Base-by-base conservation (phyloP, 1,284 basidiomycete species). In the Salmacisia buchloeana region DNA sequence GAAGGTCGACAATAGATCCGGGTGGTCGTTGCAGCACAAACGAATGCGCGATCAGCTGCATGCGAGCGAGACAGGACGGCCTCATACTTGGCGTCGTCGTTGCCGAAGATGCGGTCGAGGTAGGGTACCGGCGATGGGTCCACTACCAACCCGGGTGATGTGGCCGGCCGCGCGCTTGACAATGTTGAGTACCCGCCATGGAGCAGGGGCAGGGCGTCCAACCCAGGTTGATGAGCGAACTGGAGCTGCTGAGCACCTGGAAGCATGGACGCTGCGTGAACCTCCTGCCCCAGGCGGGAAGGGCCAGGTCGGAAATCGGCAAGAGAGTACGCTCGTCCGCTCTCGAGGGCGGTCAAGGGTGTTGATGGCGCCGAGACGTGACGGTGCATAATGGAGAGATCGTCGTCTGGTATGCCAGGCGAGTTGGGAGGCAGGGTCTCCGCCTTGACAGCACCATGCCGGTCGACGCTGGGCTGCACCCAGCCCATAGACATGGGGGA, bases 1-100 rank as follows among this genome's bases (percentile, higher is more conserved):
- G 63, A 64, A 6, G 62, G 65, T 18, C 59, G 63, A 58, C 65
- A 67, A 46, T 61, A 64, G 34, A 64, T 67, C n/a, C 58, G 45
- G 12, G 65, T 64, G 3, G 62, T 61, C 23, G 35, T 39, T 3
- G 62, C 49, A 10, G 43, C 65, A 61, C 63, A 67, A 2, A 67
- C 39, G 27, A 63, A 66, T 21, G 45, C 39, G 27, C 54, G 56
- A 38, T 65, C 56, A 21, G 56, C 56, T n/a, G 56, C 56, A 35
- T 39, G 56, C 15, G 56, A 36, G 18, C 56, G 33, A 25, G 56
- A 31, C 36, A 39, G 33, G 35, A 58, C 56, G 23, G 56, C 56
- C 35, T 58, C 56, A 31, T 54, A 54, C 29, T 54, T 54, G 13
- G 49, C 23, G 18, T 54, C 25, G 10, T 54, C 49, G 27, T 27